Evolutionary conservation across 2,329 filamentous ascomycete species (phyloP).

Genomic region (Hymenotorrendiella dingleyae): DNA sequence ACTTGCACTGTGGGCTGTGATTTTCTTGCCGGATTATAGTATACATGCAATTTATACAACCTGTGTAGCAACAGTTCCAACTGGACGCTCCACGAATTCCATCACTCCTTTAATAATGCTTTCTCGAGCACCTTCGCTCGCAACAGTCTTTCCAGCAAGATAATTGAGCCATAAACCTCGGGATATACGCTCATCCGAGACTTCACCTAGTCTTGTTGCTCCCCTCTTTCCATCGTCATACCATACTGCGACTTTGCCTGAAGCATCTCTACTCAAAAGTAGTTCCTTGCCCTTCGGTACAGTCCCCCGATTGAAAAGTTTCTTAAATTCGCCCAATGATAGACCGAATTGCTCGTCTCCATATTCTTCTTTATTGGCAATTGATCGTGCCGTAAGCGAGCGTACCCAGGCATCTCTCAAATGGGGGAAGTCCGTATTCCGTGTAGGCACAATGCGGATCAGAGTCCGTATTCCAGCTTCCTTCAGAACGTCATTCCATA

Average conservation of each 20-base stretch:
- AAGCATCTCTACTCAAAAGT: constrained; percentile 60
- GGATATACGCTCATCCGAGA: constrained; percentile 74
- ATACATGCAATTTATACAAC: constrained; percentile 37
- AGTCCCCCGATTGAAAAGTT: constrained; percentile 72
- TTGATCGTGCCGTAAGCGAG: constrained; percentile 69
- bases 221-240: constrained; percentile 51
- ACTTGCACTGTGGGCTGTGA: too few species aligned
- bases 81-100: constrained; percentile 78
- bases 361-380: constrained; percentile 49
- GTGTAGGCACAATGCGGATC: constrained; percentile 81
- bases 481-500: constrained; percentile 68
- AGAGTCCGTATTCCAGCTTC: constrained; percentile 65
- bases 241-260: constrained; percentile 61
- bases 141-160: constrained; percentile 78
- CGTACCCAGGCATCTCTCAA: constrained; percentile 87
- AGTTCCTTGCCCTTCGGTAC: constrained; percentile 77
- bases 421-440: constrained; percentile 91
- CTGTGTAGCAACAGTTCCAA: constrained; percentile 80
- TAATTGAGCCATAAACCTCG: constrained; percentile 86
- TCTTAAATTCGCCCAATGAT: constrained; percentile 72
- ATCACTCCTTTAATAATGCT: constrained; percentile 85
- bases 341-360: constrained; percentile 71
- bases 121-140: constrained; percentile 72
- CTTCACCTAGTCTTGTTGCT: constrained; percentile 57
- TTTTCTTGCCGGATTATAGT: not conserved